Percentiles rank a stretch among this genome's conserved stretches.
Conservation (phyloP, 2,329 filamentous ascomycete genomes). For the Claviceps paspali region DNA sequence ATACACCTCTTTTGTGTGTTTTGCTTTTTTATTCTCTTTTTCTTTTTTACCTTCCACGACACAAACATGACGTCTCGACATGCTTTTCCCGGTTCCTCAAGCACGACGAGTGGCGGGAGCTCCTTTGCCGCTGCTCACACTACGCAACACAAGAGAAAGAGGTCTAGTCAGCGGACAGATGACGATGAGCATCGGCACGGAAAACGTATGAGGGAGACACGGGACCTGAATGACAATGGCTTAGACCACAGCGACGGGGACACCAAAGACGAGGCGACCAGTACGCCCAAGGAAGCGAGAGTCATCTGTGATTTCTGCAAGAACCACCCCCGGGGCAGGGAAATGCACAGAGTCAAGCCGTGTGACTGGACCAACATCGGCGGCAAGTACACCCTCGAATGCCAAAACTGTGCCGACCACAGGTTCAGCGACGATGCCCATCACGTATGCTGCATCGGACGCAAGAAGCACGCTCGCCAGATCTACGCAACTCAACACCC, state of each 20-base stretch:
- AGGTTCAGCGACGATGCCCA: conserved; percentile 1
- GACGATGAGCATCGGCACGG: not conserved
- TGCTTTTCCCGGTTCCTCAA: not conserved
- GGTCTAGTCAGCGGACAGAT: no score
- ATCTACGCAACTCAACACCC: conserved; percentile 9
- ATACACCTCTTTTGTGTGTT: no score
- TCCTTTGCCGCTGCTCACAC: not conserved
- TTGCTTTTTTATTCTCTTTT: no score
- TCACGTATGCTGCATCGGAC: conserved; percentile 6
- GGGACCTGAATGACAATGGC: not conserved
- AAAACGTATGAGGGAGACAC: not conserved
- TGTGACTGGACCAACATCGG: conserved; percentile 8
- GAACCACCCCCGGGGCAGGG: conserved; percentile 1
- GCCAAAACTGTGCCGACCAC: conserved; percentile 13
- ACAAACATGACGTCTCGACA: not conserved
- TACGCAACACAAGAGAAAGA: no score
- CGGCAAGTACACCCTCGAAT: conserved; percentile 9
- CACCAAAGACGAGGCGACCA: not conserved
- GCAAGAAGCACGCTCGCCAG: conserved; percentile 4
- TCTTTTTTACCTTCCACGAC: no score
- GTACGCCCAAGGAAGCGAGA: no score
- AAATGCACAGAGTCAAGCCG: conserved; percentile 1
- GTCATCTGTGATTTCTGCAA: conserved; percentile 9
- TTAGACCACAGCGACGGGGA: not conserved
- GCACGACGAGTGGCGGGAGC: no score